Conservation (phyloP, 257 asterid species). For the Solanum commersonii region DNA sequence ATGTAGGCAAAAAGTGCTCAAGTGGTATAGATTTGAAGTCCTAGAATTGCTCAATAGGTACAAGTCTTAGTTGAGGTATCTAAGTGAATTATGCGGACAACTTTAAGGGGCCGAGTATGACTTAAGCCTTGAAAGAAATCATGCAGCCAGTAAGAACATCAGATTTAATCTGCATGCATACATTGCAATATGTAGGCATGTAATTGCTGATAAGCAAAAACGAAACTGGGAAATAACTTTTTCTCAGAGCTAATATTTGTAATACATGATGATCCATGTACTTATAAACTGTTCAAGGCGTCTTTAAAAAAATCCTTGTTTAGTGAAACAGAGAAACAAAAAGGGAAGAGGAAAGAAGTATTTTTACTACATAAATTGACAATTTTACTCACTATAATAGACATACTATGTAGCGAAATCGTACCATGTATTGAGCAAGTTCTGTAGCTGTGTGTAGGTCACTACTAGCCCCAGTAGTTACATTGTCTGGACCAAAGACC, state of each 20-base stretch:
- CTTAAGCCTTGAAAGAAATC: not conserved
- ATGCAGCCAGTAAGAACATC: not conserved
- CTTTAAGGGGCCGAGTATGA: not conserved
- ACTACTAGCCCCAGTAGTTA: slow-evolving; percentile 95
- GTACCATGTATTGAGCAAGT: slow-evolving; percentile 91
- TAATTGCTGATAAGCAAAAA: not conserved
- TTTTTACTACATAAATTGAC: not conserved
- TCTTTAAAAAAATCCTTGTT: not conserved
- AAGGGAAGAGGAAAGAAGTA: not conserved
- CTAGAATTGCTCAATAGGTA: not conserved
- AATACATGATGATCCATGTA: not conserved
- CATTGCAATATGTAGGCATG: not conserved
- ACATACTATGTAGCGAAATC: not conserved
- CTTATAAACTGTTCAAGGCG: not conserved
- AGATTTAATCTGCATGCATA: not conserved
- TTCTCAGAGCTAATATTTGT: not conserved
- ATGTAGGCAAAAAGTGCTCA: not conserved
- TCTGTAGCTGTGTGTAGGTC: slow-evolving; percentile 86
- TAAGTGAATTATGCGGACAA: not conserved
- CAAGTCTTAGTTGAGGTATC: not conserved
- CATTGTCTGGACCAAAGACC: slow-evolving; percentile 73
- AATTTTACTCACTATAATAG: not conserved
- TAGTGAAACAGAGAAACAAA: not conserved
- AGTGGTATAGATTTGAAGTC: not conserved
- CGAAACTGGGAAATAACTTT: not conserved